Base-by-base conservation (phyloP, 2,329 filamentous ascomycete species). In the Ceratocystis eucalypticola region DNA sequence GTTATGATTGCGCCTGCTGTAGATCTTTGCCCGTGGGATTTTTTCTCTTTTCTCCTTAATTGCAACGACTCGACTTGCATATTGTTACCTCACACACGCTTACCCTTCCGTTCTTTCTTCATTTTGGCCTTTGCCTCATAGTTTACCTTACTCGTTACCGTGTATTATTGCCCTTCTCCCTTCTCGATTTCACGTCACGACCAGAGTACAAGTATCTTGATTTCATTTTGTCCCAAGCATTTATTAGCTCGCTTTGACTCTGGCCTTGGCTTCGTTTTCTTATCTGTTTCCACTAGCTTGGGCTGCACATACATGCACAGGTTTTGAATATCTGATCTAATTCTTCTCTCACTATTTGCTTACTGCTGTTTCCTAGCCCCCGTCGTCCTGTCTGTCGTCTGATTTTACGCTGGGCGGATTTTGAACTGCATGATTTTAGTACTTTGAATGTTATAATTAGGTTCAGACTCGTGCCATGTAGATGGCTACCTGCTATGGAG, bases 41-140 rank as follows among this genome's bases (percentile, higher is more conserved):
- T 57, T 30, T 17, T 55, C 50, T 55, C 55, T 59, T 59, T 59
- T 59, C 55, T 37, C 55, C 5, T 59, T 10, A n/a, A 17, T 28
- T 59, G 53, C 53, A 30, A 20, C 28, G 30, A 59, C 55, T 59
- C 55, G 28, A 22, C 55, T 37, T 59, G 55, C 55, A 37, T 59
- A 59, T 59, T 41, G 55, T 37, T 30, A 59, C 28, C 28, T 30
- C 55, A n/a, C 55, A 59, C 55, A 59, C 15, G 15, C 7, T 7
- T 59, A 59, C 55, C 28, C 22, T 33, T 15, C 55, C n/a, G 55
- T 59, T 37, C 17, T 22, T 4, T 59, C 37, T 41, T 41, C 10
- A 41, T 41, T 15, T 41, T 15, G 37, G 37, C 37, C 10, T 41
- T 41, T 41, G 37, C 37, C 37, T 15, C 37, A 41, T 15, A 12